These are phyloP conservation scores for Arbutus unedo DNA, from an alignment of 148 eudicot genomes.

Conservation along the genomic window DNA sequence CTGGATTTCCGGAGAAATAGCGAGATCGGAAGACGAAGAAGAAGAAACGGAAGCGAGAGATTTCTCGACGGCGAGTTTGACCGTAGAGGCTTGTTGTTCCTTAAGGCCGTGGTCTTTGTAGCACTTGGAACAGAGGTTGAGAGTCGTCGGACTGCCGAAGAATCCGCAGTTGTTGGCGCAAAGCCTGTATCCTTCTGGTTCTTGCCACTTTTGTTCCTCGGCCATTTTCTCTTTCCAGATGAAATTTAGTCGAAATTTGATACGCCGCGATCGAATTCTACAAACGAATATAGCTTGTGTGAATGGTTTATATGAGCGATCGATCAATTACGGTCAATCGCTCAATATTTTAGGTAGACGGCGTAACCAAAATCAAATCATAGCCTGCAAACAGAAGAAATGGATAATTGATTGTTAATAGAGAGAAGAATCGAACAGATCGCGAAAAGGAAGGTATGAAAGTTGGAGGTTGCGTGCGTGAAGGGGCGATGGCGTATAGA, in stretches of 20 bases:
- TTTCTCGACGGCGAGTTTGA: slow-evolving; percentile 21
- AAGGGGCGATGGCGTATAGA: slow-evolving; percentile 16
- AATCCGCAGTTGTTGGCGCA: slow-evolving; percentile 53
- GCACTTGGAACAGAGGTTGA: slow-evolving; percentile 43
- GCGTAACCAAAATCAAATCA: neutral
- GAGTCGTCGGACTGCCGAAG: slow-evolving; percentile 39
- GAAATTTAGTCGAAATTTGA: neutral
- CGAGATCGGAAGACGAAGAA: neutral
- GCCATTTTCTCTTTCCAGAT: slow-evolving; percentile 21
- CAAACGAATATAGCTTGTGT: neutral
- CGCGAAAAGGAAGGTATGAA: neutral
- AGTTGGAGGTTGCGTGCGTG: slow-evolving; percentile 7
- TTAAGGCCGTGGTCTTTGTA: slow-evolving; percentile 31
- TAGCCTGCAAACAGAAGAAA: neutral
- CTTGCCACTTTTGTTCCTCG: slow-evolving; percentile 25
- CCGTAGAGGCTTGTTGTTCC: slow-evolving; percentile 20
- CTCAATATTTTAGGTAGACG: neutral
- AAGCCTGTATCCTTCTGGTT: slow-evolving; percentile 20
- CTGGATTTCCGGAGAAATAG: neutral
- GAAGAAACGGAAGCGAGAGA: neutral
- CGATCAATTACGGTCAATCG: slow-evolving; percentile 11
- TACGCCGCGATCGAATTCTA: neutral
- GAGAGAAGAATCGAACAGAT: neutral
- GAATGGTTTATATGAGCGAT: slow-evolving; percentile 8
- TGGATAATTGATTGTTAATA: neutral